A percentile compares a stretch with the other conserved stretches of the same genome.
These are phyloP conservation scores for Schizophyllum amplum DNA, from an alignment of 1,284 basidiomycete species.

Conservation along the genomic window DNA sequence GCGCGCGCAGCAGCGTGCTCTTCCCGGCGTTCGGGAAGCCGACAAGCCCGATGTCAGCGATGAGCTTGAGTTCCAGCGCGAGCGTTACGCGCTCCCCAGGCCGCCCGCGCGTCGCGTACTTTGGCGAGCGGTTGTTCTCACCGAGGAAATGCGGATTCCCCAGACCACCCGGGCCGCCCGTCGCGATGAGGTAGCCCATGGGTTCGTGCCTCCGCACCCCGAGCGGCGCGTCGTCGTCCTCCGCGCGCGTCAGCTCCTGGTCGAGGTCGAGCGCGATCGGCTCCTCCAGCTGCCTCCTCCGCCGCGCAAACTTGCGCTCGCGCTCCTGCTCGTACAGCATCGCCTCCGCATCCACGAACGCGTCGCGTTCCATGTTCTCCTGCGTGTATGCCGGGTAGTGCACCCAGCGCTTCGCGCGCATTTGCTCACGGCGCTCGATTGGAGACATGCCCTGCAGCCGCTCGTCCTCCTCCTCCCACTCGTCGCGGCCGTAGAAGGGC, in stretches of 20 bases:
- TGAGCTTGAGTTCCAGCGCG: slow-evolving; percentile 88
- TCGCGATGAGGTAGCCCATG: slow-evolving; percentile 64
- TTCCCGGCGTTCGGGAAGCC: slow-evolving; percentile 94
- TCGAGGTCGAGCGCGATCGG: slow-evolving; percentile 57
- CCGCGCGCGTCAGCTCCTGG: slow-evolving; percentile 34
- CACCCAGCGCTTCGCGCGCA: slow-evolving; percentile 67
- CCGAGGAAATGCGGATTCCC: slow-evolving; percentile 88
- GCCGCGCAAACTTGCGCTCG: slow-evolving; percentile 38
- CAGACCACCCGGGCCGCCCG: slow-evolving; percentile 79
- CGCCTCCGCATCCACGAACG: slow-evolving; percentile 70
- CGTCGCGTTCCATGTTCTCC: slow-evolving; percentile 53
- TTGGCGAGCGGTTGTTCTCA: slow-evolving; percentile 62
- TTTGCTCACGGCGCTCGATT: slow-evolving; percentile 43
- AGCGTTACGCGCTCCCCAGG: slow-evolving; percentile 80
- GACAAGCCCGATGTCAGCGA: slow-evolving; percentile 92
- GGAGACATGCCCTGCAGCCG: slow-evolving; percentile 39
- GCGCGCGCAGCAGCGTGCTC: slow-evolving; percentile 82
- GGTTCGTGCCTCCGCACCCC: slow-evolving; percentile 53
- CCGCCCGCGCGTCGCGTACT: slow-evolving; percentile 75
- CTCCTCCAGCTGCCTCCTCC: slow-evolving; percentile 31
- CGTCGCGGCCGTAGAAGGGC: slow-evolving; percentile 49
- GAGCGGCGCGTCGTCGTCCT: slow-evolving; percentile 54
- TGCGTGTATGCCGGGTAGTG: slow-evolving; percentile 70
- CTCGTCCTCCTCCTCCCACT: slow-evolving; percentile 64
- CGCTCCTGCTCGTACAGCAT: slow-evolving; percentile 58